phyloP scores from a whole-genome alignment of 495 filamentous ascomycete genomes.

The Halenospora varia region DNA sequence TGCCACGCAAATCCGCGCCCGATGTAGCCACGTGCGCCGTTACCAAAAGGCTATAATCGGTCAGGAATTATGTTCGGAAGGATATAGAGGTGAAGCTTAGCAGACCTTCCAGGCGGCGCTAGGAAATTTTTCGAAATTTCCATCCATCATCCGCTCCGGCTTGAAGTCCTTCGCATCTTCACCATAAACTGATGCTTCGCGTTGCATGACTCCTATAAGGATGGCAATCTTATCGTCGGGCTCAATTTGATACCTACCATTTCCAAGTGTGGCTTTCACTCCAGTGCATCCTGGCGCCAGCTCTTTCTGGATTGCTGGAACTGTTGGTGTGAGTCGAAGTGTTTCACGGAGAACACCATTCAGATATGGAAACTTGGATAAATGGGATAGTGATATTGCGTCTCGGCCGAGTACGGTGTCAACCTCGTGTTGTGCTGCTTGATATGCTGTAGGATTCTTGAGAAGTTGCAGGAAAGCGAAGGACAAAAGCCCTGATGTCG shows the following conservation, averaged over 20 bases:
- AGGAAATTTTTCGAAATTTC: constrained; percentile 51
- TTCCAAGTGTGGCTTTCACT: constrained; percentile 42
- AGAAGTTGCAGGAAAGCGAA: constrained; percentile 48
- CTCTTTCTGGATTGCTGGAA: constrained; percentile 38
- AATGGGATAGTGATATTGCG: constrained; percentile 48
- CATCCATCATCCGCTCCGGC: constrained; percentile 65
- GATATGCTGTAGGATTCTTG: constrained; percentile 37
- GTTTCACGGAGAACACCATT: constrained; percentile 63
- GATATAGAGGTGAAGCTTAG: constrained; percentile 19
- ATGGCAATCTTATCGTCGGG: constrained; percentile 48
- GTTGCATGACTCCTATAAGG: constrained; percentile 50
- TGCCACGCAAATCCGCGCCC: constrained; percentile 64
- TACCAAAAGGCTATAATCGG: constrained; percentile 44
- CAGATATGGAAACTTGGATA: constrained; percentile 58
- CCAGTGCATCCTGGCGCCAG: constrained; percentile 39
- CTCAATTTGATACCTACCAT: constrained; percentile 62
- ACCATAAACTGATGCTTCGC: constrained; percentile 47
- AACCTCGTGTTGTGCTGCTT: constrained; percentile 48
- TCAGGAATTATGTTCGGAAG: constrained; percentile 1
- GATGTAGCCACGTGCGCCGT: constrained; percentile 46
- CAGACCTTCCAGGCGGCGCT: constrained; percentile 49
- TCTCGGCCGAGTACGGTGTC: constrained; percentile 54
- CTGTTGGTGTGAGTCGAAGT: constrained; percentile 61
- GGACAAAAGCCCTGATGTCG: constrained; percentile 53
- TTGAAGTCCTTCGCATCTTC: constrained; percentile 50